Evolutionary conservation across 2,329 filamentous ascomycete genomes (phyloP), one percentile per base, ranked within the genome.

Genomic region (Aspergillus brasiliensis): DNA sequence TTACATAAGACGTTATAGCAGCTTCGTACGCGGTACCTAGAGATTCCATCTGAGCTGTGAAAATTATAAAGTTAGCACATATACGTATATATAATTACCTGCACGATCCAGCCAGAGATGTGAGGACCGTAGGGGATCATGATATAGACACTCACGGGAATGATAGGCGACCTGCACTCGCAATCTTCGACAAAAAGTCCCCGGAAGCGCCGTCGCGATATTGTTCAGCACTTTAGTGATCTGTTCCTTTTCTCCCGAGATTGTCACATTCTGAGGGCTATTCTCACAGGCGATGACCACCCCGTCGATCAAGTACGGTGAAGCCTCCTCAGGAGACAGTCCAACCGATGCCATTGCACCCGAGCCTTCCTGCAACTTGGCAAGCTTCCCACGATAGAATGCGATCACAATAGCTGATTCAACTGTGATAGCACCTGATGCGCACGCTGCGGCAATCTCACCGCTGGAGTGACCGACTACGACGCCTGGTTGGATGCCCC

Each of bases 391-490:
- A 3, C 71, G 65, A 17, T 62, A 69, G 15, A 68, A 71, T 3
- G 66, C 62, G 8, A 67, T 19, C 3, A 57, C 25, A 0, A 71
- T 70, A 0, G 69, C 69, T 11, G 42, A 44, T 10, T 47, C 25
- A 5, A 58, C 56, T 0, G 64, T 54, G 3, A 71, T 61, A 5
- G 66, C 65, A 2, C 69, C 66, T 0, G 69, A 62, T 3, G 71
- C 52, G 19, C 60, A 83, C 5, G 80, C 78, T 0, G 79, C 79
- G 0, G 75, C 79, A 34, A 82, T 73, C 51, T 75, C 73, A 10
- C 73, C 73, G 5, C 67, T 69, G 0, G 71, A 73, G 37, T 75
- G 72, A 1, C 73, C 73, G 0, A 57, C 62, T 7, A 75, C 73
- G 6, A 55, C 56, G 11, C 54, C 60, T 4, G 71, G 69, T 5